Percentiles rank a stretch among this genome's conserved stretches.
Evolutionary conservation across 176 grass and related monocot genomes (phyloP).

Genomic region (barley (Hordeum vulgare)): MorexV3_pseudomolecules_assembly NC_058520.1:521795778-521796277

Average conservation of each 20-base stretch:
- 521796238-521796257: conserved; percentile 49
- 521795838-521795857: too few relatives aligned
- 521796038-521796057: neutral
- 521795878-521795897: neutral
- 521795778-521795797: too few relatives aligned
- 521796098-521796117: neutral
- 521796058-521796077: neutral
- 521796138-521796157: neutral
- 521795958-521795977: neutral
- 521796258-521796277: conserved; percentile 75
- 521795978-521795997: neutral
- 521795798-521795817: too few relatives aligned
- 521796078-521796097: neutral
- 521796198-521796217: conserved; percentile 63
- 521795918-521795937: neutral
- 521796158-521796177: neutral
- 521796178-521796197: conserved; percentile 45
- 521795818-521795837: too few relatives aligned
- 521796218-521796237: conserved; percentile 58
- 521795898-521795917: neutral
- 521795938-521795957: neutral
- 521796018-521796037: neutral
- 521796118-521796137: neutral
- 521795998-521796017: neutral
- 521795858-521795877: too few relatives aligned